Evolutionary conservation across 2,329 filamentous ascomycete genomes (phyloP).

Genomic region (Nigrospora osmanthi): DNA sequence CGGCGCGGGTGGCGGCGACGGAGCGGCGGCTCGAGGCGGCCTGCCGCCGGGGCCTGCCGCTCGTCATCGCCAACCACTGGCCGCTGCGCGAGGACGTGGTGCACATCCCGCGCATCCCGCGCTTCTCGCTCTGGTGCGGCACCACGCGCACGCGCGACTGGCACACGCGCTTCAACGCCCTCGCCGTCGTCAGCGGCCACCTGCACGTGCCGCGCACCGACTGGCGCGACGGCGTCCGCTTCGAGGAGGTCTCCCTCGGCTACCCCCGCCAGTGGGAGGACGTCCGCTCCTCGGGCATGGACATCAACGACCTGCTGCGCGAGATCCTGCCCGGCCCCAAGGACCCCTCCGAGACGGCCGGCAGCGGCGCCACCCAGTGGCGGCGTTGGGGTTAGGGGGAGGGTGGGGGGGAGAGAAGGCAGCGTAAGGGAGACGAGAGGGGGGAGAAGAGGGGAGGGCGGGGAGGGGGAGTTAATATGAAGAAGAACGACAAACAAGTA

Average conservation of each 20-base stretch:
- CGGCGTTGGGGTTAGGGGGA: conserved; percentile 14
- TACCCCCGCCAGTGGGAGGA: conserved; percentile 28
- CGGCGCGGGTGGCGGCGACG: conserved; percentile 15
- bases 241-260: conserved; percentile 28
- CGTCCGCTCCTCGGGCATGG: conserved; percentile 16
- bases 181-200: conserved; percentile 27
- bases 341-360: conserved; percentile 6
- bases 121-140: conserved; percentile 31
- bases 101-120: conserved; percentile 22
- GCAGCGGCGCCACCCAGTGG: conserved; percentile 13
- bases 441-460: too few relatives aligned
- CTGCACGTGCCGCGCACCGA: conserved; percentile 29
- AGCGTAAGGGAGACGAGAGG: background rate
- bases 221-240: conserved; percentile 26
- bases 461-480: too few relatives aligned
- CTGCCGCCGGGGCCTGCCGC: conserved; percentile 8
- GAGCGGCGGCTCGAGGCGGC: conserved; percentile 21
- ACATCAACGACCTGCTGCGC: conserved; percentile 25
- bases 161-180: conserved; percentile 24
- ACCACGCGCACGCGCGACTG: conserved; percentile 25
- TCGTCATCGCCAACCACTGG: conserved; percentile 29
- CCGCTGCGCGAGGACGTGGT: conserved; percentile 27
- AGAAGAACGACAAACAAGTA: background rate
- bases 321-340: conserved; percentile 24
- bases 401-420: background rate